These are phyloP conservation scores for Erodium chrysanthum DNA, from an alignment of 441 rosid species.

Conservation along the genomic window DNA sequence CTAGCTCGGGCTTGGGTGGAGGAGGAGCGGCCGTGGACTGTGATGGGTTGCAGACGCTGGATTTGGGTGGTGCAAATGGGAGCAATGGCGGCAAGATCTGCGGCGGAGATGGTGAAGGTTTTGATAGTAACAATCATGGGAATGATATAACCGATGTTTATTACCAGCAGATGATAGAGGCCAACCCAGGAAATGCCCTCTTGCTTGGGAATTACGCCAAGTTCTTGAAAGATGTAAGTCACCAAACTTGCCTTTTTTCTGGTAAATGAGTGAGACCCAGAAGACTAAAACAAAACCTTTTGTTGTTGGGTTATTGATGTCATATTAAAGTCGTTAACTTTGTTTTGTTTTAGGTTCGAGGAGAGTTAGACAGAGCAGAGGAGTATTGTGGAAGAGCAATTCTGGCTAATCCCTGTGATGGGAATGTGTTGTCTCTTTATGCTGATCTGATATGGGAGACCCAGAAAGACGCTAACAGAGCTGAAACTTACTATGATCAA, in stretches of 20 bases:
- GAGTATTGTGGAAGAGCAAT: conserved; percentile 75
- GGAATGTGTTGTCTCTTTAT: conserved; percentile 60
- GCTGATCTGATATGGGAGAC: conserved; percentile 68
- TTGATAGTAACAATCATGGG: conserved; percentile 17
- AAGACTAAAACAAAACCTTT: neutral
- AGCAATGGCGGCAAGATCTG: conserved; percentile 4
- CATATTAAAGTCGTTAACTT: neutral
- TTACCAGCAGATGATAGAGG: conserved; percentile 68
- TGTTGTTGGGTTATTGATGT: neutral
- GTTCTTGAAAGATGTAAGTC: conserved; percentile 63
- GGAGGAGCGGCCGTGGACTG: neutral
- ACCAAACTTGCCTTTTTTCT: neutral
- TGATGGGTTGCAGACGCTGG: neutral
- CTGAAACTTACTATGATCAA: conserved; percentile 57
- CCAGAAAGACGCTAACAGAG: conserved; percentile 55
- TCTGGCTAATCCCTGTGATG: conserved; percentile 48
- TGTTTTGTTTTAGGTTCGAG: conserved; percentile 35
- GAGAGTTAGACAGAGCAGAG: conserved; percentile 56
- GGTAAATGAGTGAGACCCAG: neutral
- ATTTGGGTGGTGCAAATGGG: neutral
- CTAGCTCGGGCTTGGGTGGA: neutral
- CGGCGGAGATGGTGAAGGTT: conserved; percentile 25
- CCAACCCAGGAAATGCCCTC: conserved; percentile 56
- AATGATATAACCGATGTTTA: conserved; percentile 38
- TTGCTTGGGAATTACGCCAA: conserved; percentile 66